A percentile compares a stretch with the other conserved stretches of the same genome.
Conservation (phyloP, 1,139 yeast species). For the Arxiozyma slooffiae region DNA sequence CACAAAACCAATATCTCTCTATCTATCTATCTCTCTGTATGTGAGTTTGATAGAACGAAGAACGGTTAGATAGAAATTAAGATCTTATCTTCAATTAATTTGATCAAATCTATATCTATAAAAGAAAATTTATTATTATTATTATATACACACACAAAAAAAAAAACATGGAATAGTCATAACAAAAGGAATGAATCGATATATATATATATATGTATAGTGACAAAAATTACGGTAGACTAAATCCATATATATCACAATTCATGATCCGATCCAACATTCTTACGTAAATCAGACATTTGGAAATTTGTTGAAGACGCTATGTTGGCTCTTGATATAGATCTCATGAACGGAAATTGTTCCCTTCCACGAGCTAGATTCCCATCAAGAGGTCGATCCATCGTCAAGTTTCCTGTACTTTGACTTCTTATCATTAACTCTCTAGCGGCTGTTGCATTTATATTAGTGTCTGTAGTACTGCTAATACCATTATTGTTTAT, state of each 20-base stretch:
- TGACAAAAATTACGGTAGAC: background rate
- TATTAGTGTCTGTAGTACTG: too few relatives aligned
- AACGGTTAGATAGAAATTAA: background rate
- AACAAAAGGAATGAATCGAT: background rate
- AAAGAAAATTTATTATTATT: background rate
- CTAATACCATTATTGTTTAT: background rate
- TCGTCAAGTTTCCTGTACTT: slow-evolving; percentile 10
- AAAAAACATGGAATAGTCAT: background rate
- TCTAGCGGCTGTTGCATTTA: background rate
- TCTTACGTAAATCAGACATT: background rate
- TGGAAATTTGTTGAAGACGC: background rate
- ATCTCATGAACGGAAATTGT: slow-evolving; percentile 1
- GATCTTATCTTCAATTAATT: background rate
- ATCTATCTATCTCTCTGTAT: background rate
- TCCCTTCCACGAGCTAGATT: background rate
- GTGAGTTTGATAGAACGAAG: too few relatives aligned
- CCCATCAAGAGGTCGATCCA: background rate
- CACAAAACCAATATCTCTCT: too few relatives aligned
- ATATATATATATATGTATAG: too few relatives aligned
- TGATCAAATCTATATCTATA: background rate
- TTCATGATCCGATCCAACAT: background rate
- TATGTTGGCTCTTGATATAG: background rate
- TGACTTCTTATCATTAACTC: slow-evolving; percentile 20
- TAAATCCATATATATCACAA: background rate
- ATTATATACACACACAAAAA: background rate